These are phyloP conservation scores for Xylaria scruposa DNA, from an alignment of 495 filamentous ascomycete species.

Conservation along the genomic window DNA sequence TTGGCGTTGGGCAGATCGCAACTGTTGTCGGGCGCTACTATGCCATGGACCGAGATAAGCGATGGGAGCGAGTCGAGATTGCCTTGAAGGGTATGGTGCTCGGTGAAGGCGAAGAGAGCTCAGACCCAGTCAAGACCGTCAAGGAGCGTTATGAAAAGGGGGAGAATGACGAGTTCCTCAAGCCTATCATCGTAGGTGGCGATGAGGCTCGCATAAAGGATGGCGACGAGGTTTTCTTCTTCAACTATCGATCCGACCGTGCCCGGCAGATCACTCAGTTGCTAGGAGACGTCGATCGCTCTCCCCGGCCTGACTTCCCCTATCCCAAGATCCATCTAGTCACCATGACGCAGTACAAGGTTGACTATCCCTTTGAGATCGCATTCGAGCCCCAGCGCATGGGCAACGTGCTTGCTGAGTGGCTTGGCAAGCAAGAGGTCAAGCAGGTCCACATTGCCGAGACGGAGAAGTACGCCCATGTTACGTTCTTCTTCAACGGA, in stretches of 20 bases:
- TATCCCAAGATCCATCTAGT: slow-evolving; percentile 93
- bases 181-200: slow-evolving; percentile 94
- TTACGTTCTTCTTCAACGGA: slow-evolving; percentile 99
- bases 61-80: slow-evolving; percentile 93
- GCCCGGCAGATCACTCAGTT: slow-evolving; percentile 96
- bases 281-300: slow-evolving; percentile 88
- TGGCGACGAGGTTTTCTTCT: slow-evolving; percentile 95
- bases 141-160: slow-evolving; percentile 83
- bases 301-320: slow-evolving; percentile 86
- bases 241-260: slow-evolving; percentile 99
- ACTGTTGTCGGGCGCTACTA: slow-evolving; percentile 96
- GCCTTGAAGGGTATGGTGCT: slow-evolving; percentile 84
- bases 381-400: slow-evolving; percentile 95
- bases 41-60: slow-evolving; percentile 99
- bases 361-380: slow-evolving; percentile 88
- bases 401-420: slow-evolving; percentile 96
- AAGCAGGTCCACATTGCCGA: slow-evolving; percentile 96
- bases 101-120: slow-evolving; percentile 85
- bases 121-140: slow-evolving; percentile 85
- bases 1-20: slow-evolving; percentile 86
- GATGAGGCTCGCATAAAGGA: slow-evolving; percentile 85
- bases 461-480: slow-evolving; percentile 99
- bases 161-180: slow-evolving; percentile 97
- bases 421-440: slow-evolving; percentile 83
- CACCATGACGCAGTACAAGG: slow-evolving; percentile 99